phyloP scores from a whole-genome alignment of 768 basidiomycete species.

The Leucocoprinus leucothites region DNA sequence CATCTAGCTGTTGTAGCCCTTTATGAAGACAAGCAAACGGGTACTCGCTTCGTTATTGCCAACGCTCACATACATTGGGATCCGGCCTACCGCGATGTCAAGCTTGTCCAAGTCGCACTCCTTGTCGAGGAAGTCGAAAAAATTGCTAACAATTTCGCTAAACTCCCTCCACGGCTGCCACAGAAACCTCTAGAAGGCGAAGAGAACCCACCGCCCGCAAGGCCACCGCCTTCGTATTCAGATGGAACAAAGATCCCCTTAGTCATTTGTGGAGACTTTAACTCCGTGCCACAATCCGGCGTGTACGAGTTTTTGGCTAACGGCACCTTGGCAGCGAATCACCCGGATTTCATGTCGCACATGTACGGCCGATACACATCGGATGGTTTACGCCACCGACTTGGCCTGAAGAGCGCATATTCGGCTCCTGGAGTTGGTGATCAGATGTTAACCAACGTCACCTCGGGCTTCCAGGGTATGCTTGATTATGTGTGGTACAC shows the following conservation, averaged over 20 bases:
- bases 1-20: conserved; percentile 86
- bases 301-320: conserved; percentile 88
- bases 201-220: conserved; percentile 25
- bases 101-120: conserved; percentile 93
- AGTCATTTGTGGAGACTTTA: conserved; percentile 94
- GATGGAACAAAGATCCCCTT: conserved; percentile 90
- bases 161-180: conserved; percentile 64
- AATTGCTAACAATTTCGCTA: conserved; percentile 80
- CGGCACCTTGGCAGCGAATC: conserved; percentile 66
- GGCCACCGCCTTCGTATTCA: conserved; percentile 65
- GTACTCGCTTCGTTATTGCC: conserved; percentile 83
- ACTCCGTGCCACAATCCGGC: conserved; percentile 82
- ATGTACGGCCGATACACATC: conserved; percentile 91
- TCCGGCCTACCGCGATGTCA: conserved; percentile 89
- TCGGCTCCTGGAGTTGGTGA: conserved; percentile 41
- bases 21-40: conserved; percentile 84
- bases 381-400: conserved; percentile 77
- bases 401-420: conserved; percentile 86
- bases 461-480: conserved; percentile 80
- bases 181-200: conserved; percentile 9
- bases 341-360: conserved; percentile 91
- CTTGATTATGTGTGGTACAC: conserved; percentile 97
- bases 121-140: conserved; percentile 92
- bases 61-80: conserved; percentile 96
- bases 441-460: conserved; percentile 82